phyloP scores from a whole-genome alignment of 495 filamentous ascomycete genomes.

The Penicillium arizonense region DNA sequence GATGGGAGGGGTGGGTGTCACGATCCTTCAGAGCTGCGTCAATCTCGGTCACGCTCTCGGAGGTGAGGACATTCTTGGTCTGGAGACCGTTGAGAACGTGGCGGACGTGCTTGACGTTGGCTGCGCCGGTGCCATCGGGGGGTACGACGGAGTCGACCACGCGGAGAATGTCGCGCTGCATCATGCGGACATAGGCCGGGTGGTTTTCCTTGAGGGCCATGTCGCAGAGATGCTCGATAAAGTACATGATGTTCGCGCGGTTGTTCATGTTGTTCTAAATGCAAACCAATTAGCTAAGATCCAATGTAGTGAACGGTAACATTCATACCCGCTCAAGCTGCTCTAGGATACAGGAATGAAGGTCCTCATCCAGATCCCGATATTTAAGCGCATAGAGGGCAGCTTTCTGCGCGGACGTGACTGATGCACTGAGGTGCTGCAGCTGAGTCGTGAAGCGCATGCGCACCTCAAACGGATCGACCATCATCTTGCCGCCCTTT shows the following conservation, averaged over 20 bases:
- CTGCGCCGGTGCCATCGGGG: constrained; percentile 82
- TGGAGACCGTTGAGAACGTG: constrained; percentile 72
- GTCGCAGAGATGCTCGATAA: constrained; percentile 93
- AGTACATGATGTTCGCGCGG: constrained; percentile 98
- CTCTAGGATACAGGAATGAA: constrained; percentile 95
- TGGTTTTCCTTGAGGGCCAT: constrained; percentile 73
- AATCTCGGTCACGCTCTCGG: constrained; percentile 71
- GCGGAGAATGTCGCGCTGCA: constrained; percentile 85
- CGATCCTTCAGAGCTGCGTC: constrained; percentile 76
- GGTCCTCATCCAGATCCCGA: constrained; percentile 89
- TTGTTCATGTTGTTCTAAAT: constrained; percentile 90
- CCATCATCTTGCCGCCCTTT: constrained; percentile 52
- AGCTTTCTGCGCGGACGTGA: constrained; percentile 85
- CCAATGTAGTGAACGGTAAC: not conserved
- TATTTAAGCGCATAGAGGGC: constrained; percentile 93
- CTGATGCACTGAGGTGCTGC: constrained; percentile 82
- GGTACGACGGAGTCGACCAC: constrained; percentile 84
- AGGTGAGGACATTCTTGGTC: constrained; percentile 62
- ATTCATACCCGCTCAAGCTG: constrained; percentile 75
- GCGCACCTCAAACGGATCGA: constrained; percentile 96
- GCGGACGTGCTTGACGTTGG: constrained; percentile 89
- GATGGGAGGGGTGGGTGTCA: constrained; percentile 49
- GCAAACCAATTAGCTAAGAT: not conserved
- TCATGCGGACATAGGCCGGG: constrained; percentile 81
- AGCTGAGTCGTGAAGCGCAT: constrained; percentile 92